Percentiles rank a stretch among this genome's conserved stretches.
Evolutionary conservation across 371 early-diverging fungal species (phyloP).

Genomic region (Mucor racemosus): DNA sequence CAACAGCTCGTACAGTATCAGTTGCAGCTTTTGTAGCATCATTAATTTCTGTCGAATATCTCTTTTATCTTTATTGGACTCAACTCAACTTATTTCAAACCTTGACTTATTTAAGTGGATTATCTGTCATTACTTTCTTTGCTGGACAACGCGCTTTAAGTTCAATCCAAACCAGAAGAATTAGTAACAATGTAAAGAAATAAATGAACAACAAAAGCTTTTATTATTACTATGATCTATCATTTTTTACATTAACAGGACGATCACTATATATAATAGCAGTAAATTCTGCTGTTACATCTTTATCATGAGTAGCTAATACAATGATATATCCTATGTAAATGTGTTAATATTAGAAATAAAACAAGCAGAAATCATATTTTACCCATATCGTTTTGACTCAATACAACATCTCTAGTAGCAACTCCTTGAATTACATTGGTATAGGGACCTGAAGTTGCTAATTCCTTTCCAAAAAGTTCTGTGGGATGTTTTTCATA

Average conservation of each 20-base stretch:
- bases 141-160: slow-evolving; percentile 66
- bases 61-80: slow-evolving; percentile 76
- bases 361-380: background rate
- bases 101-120: slow-evolving; percentile 61
- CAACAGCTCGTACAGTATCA: slow-evolving; percentile 39
- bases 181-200: slow-evolving; percentile 11
- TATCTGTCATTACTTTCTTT: slow-evolving; percentile 58
- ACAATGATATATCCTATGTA: slow-evolving; percentile 62
- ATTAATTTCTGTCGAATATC: slow-evolving; percentile 58
- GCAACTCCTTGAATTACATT: slow-evolving; percentile 72
- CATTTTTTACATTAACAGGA: slow-evolving; percentile 55
- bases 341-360: background rate
- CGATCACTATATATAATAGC: slow-evolving; percentile 66
- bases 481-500: slow-evolving; percentile 66
- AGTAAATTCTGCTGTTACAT: slow-evolving; percentile 58
- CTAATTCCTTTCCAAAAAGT: slow-evolving; percentile 63
- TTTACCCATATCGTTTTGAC: slow-evolving; percentile 50
- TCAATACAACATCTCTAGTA: slow-evolving; percentile 52
- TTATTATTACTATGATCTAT: slow-evolving; percentile 23
- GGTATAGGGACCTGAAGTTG: slow-evolving; percentile 77
- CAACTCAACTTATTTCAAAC: slow-evolving; percentile 73
- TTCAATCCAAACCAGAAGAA: slow-evolving; percentile 47
- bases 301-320: slow-evolving; percentile 64
- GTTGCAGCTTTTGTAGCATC: slow-evolving; percentile 63
- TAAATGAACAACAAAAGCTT: slow-evolving; percentile 4